Base-by-base conservation (phyloP, 345 rosid species). In the Raphanus sativus region DNA sequence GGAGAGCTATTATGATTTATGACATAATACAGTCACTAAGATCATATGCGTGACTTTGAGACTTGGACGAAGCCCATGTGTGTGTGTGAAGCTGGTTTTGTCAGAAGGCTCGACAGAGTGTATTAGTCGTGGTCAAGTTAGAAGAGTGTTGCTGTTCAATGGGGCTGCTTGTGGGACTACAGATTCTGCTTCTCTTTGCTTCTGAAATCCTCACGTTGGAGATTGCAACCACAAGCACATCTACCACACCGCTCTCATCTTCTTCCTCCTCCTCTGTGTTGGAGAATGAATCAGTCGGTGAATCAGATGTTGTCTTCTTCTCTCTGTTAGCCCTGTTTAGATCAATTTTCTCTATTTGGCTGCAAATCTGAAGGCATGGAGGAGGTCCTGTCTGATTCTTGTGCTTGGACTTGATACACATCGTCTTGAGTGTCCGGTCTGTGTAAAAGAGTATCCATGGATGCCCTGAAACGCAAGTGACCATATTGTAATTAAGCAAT, bases 31-130 rank as follows among this genome's bases (percentile, higher is more conserved):
- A 13, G 60, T 50, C 77, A 36, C 81, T 73, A 12, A 16, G 66
- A 67, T 73, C 34, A 61, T 9, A 29, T 64, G 52, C 12, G 48
- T 64, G 60, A 21, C 71, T 65, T 63, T 6, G 10, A 34, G 56
- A 65, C 65, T 69, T 62, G 58, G 70, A 56, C 52, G 2, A 40
- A 38, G 24, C 61, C 62, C 71, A 40, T 56, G 17, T 45, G 50
- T 12, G 28, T 45, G 69, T n/a, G 81, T 56, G 54, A 56, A 65
- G 11, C 63, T 72, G 45, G 34, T 62, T 71, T 64, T 54, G 36
- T 91, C 93, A 94, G 76, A 87, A 92, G 66, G 97, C 97, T 87
- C 86, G 89, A 81, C 97, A 92, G 76, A 90, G 97, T 74, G 86
- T 81, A 88, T 86, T 87, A 78, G 91, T 81, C 62, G 89, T 90